Percentiles rank a stretch among this genome's conserved stretches.
Conservation (phyloP, 768 basidiomycete species). For the Agrocybe chaxingu region DNA sequence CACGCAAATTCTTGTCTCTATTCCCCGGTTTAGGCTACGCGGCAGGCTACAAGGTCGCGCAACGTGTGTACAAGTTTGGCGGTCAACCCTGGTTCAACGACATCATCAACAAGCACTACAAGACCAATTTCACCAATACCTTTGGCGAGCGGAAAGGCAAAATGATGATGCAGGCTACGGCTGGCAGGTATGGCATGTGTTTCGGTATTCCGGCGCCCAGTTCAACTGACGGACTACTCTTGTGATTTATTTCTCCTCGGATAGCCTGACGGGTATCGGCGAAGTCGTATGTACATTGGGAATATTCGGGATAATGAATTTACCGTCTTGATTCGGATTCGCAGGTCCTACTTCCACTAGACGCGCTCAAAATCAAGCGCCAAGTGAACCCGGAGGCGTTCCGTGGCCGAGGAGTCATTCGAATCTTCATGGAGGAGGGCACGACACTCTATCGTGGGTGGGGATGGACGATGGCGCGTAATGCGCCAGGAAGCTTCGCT, state of each 20-base stretch:
- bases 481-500: slow-evolving; percentile 94
- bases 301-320: not conserved
- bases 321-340: not conserved
- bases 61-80: slow-evolving; percentile 96
- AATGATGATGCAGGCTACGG: slow-evolving; percentile 92
- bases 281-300: slow-evolving; percentile 70
- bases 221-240: not conserved
- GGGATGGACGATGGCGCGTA: slow-evolving; percentile 99
- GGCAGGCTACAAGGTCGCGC: slow-evolving; percentile 94
- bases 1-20: slow-evolving; percentile 78
- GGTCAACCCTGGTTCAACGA: slow-evolving; percentile 99
- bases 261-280: slow-evolving; percentile 77
- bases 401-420: slow-evolving; percentile 87
- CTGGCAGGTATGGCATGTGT: slow-evolving; percentile 68
- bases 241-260: slow-evolving; percentile 6
- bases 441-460: slow-evolving; percentile 92
- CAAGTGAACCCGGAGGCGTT: slow-evolving; percentile 99
- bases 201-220: not conserved
- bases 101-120: slow-evolving; percentile 79
- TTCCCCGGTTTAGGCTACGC: slow-evolving; percentile 99
- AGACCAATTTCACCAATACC: slow-evolving; percentile 70
- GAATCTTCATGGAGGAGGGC: slow-evolving; percentile 91
- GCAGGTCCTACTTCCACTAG: slow-evolving; percentile 89
- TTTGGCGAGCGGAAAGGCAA: slow-evolving; percentile 96
- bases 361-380: slow-evolving; percentile 97